A percentile compares a stretch with the other conserved stretches of the same genome.
Conservation (phyloP, 192 early-diverging fungal genomes). For the Chytriomyces sp. region DNA sequence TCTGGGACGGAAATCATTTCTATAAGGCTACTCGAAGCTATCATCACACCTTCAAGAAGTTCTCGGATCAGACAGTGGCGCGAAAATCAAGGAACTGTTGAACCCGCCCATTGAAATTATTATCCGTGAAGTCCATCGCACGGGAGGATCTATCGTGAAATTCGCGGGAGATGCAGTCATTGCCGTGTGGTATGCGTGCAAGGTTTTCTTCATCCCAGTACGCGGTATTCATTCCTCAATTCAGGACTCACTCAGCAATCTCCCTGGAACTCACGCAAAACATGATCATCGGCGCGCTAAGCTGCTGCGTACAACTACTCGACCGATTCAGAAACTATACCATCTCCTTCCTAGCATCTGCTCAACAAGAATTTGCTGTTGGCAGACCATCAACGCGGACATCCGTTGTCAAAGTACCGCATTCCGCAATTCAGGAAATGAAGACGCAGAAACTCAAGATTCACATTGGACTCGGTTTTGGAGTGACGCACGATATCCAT, state of each 20-base stretch:
- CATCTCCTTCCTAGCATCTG: background rate
- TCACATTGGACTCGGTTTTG: conserved; percentile 5
- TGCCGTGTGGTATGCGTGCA: background rate
- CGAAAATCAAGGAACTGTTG: background rate
- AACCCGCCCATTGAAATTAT: conserved; percentile 26
- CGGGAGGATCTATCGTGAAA: conserved; percentile 14
- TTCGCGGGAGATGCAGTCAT: conserved; percentile 17
- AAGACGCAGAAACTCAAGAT: background rate
- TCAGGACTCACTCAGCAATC: background rate
- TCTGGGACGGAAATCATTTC: too few relatives aligned
- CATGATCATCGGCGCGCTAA: background rate
- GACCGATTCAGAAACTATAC: background rate
- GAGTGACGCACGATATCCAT: background rate
- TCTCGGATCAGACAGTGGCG: background rate
- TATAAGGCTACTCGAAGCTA: conserved; percentile 2
- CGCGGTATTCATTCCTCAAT: too few relatives aligned
- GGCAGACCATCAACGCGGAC: background rate
- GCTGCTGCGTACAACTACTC: background rate
- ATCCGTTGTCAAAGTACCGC: too few relatives aligned
- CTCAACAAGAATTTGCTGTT: background rate
- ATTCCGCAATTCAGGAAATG: background rate
- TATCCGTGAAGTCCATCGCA: background rate
- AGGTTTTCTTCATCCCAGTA: too few relatives aligned
- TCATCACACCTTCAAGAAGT: background rate
- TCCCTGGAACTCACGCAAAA: background rate